Evolutionary conservation across 1,139 yeast genomes (phyloP).

Genomic region (Hansenula anomala): DNA sequence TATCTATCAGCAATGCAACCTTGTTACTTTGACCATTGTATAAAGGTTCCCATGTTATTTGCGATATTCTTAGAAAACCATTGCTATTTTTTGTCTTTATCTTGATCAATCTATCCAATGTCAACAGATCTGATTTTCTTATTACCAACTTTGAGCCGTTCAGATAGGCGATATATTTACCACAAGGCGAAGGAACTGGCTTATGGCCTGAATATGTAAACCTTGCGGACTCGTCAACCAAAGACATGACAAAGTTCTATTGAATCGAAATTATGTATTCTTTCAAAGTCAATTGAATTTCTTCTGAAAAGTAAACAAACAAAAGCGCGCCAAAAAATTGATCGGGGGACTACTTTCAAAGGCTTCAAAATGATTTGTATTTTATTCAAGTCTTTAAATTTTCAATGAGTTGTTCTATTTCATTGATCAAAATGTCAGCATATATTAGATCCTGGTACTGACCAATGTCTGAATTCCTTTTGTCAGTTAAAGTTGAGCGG

Average conservation of each 20-base stretch:
- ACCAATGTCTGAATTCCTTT: too few species aligned
- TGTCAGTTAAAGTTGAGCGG: neutral
- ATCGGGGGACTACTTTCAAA: neutral
- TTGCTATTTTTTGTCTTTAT: constrained; percentile 1
- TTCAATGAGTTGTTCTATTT: neutral
- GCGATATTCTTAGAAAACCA: constrained; percentile 9
- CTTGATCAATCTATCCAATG: constrained; percentile 3
- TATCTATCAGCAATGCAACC: constrained; percentile 10
- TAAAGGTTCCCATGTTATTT: constrained; percentile 15
- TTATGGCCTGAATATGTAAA: constrained; percentile 8
- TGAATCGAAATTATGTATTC: neutral
- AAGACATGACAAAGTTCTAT: constrained; percentile 4
- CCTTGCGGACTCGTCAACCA: constrained; percentile 11
- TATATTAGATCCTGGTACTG: neutral
- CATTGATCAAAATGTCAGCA: neutral
- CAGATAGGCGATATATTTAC: constrained; percentile 11
- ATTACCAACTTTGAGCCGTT: constrained; percentile 11
- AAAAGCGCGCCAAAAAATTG: neutral
- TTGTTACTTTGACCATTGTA: constrained; percentile 4
- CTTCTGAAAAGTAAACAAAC: neutral
- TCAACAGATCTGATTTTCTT: constrained; percentile 10
- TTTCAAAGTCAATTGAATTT: neutral
- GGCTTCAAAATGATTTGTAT: neutral
- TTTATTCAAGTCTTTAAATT: too few species aligned
- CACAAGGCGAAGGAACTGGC: constrained; percentile 14